Evolutionary conservation across 768 basidiomycete genomes (phyloP), one percentile per base, ranked within the genome.

Genomic region (Suillus brevipes): DNA sequence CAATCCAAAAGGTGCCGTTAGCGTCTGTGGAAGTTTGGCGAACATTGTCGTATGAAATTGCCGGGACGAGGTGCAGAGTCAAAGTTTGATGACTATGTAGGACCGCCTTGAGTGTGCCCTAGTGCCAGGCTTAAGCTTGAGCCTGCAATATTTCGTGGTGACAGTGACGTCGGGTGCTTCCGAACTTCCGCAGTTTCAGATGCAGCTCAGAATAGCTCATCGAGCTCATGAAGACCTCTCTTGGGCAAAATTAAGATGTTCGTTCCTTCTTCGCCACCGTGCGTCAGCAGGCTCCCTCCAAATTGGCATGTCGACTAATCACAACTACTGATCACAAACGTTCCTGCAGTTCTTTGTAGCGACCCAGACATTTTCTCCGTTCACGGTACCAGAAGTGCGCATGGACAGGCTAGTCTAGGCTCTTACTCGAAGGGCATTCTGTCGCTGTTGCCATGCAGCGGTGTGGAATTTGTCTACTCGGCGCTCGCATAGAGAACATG

Each of bases 1-100:
- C 23, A 94, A 74, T n/a, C 89, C 87, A 74, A 94, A 89, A 16
- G 91, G 90, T 18, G 89, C 86, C 13, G 86, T 85, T 60, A 94
- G 81, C 69, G 84, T 88, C 72, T 87, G 88, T 13, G 91, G 91
- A 63, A 93, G 78, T 69, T 83, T 91, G 25, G 89, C 75, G 68
- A 93, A 89, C 89, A 92, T 87, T 64, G 59, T 55, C 38, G 36
- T 38, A 57, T 28, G 25, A 20, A 40, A 28, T 25, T 16, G 57
- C 40, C 6, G 25, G 20, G 6, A 34, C 16, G 14, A 55, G 9
- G 28, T 59, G 14, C 4, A 25, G 6, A 59, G 61, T n/a, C 25
- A 34, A 61, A 56, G 23, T 6, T 6, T 34, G 13, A 14, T 16
- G 14, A 14, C 20, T 13, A 3, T 13, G 47, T 47, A 36, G 34